A percentile compares a stretch with the other conserved stretches of the same genome.
phyloP scores from a whole-genome alignment of 345 rosid genomes.

The Ricinus communis region DNA sequence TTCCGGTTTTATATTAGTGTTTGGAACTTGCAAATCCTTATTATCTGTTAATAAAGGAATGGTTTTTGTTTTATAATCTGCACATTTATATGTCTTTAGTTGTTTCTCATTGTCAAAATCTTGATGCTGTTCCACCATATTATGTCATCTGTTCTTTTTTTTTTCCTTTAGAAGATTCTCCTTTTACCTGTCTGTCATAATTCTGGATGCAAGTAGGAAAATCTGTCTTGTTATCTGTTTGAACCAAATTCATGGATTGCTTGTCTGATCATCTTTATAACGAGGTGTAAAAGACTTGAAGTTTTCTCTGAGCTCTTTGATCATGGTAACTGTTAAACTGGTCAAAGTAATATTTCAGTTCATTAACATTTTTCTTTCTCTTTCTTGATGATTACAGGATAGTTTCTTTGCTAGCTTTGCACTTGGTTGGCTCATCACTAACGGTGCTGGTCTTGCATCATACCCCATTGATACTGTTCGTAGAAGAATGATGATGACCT shows the following conservation, averaged over 20 bases:
- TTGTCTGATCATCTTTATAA: neutral
- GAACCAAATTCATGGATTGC: neutral
- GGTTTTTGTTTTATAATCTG: neutral
- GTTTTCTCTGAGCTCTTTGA: neutral
- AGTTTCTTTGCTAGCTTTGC: conserved; percentile 38
- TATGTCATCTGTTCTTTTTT: neutral
- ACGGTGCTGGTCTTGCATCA: conserved; percentile 39
- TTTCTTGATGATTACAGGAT: conserved; percentile 23
- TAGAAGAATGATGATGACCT: conserved; percentile 45
- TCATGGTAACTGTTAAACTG: neutral
- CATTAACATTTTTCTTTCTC: neutral
- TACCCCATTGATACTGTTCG: conserved; percentile 40
- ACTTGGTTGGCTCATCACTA: conserved; percentile 37
- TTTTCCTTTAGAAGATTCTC: too few species aligned
- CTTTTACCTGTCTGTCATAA: neutral
- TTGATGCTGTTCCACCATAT: too few species aligned
- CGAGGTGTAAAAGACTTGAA: neutral
- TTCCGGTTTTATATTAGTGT: neutral
- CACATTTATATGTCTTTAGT: neutral
- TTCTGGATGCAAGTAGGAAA: neutral
- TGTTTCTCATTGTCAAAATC: too few species aligned
- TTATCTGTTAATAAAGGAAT: neutral
- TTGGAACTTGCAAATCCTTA: neutral
- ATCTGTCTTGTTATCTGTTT: neutral
- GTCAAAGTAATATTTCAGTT: too few species aligned